Conservation (phyloP, 1,284 basidiomycete species). For the Meira nashicola region DNA sequence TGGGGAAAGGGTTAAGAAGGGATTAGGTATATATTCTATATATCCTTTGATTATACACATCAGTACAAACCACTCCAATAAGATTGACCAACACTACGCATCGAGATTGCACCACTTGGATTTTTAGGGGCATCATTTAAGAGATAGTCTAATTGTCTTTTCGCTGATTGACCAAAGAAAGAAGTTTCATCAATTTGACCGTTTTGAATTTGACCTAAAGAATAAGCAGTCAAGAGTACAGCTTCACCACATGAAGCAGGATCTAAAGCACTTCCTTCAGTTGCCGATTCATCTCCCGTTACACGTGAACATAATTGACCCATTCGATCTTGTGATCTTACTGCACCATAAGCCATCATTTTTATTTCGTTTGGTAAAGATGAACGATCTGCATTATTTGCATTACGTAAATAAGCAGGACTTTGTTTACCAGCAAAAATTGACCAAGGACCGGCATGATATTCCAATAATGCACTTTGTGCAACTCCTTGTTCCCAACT, state of each 20-base stretch:
- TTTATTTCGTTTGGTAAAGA: constrained; percentile 17
- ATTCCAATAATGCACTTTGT: constrained; percentile 46
- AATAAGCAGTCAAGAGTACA: constrained; percentile 41
- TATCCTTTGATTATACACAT: neutral
- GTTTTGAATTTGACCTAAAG: constrained; percentile 31
- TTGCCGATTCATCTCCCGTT: constrained; percentile 40
- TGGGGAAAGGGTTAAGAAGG: constrained; percentile 1
- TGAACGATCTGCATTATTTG: neutral
- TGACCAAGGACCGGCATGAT: constrained; percentile 32
- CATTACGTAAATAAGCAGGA: constrained; percentile 27
- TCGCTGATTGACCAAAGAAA: constrained; percentile 64
- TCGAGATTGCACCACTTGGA: constrained; percentile 53
- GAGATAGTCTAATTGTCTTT: constrained; percentile 68
- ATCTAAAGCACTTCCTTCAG: constrained; percentile 38
- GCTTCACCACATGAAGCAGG: constrained; percentile 39
- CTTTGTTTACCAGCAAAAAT: constrained; percentile 35
- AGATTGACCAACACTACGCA: constrained; percentile 27
- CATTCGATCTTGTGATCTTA: constrained; percentile 28
- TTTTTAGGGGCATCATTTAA: constrained; percentile 61
- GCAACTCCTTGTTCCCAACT: constrained; percentile 49
- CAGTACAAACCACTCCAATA: constrained; percentile 41
- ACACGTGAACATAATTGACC: constrained; percentile 41
- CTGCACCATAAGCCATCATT: constrained; percentile 36
- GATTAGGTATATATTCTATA: neutral
- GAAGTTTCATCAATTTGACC: constrained; percentile 19